phyloP scores from a whole-genome alignment of 164 flowering plant species.

The Macadamia tetraphylla region DNA sequence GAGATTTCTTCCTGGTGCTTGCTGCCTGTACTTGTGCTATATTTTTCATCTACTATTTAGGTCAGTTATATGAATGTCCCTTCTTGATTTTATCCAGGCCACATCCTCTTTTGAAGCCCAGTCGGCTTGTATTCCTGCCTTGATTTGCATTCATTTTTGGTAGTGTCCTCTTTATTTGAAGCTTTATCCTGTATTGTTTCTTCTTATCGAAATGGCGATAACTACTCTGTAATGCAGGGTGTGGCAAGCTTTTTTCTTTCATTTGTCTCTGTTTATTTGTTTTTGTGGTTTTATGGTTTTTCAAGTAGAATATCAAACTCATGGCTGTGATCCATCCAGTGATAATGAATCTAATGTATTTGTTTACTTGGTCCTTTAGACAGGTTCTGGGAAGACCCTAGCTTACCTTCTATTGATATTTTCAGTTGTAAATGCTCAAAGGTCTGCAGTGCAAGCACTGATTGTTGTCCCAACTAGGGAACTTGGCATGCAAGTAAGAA shows the following conservation, averaged over 20 bases:
- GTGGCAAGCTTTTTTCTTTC: neutral
- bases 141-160: no score
- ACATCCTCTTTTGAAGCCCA: no score
- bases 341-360: conserved; percentile 5
- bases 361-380: conserved; percentile 45
- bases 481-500: conserved; percentile 89
- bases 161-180: no score
- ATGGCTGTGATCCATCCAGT: neutral
- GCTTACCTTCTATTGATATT: conserved; percentile 73
- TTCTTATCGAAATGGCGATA: no score
- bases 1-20: no score
- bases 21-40: no score
- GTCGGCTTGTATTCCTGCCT: no score
- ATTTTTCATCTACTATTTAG: no score
- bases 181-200: no score
- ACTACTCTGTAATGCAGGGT: no score
- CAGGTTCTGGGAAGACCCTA: conserved; percentile 98
- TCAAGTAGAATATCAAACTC: neutral
- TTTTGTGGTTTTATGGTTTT: neutral
- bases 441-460: conserved; percentile 79
- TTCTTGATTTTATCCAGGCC: no score
- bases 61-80: no score
- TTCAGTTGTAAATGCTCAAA: conserved; percentile 50
- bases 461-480: conserved; percentile 94
- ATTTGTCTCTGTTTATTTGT: neutral